Evolutionary conservation across 148 eudicot genomes (phyloP).

Genomic region (Salicornia ramosissima): DNA sequence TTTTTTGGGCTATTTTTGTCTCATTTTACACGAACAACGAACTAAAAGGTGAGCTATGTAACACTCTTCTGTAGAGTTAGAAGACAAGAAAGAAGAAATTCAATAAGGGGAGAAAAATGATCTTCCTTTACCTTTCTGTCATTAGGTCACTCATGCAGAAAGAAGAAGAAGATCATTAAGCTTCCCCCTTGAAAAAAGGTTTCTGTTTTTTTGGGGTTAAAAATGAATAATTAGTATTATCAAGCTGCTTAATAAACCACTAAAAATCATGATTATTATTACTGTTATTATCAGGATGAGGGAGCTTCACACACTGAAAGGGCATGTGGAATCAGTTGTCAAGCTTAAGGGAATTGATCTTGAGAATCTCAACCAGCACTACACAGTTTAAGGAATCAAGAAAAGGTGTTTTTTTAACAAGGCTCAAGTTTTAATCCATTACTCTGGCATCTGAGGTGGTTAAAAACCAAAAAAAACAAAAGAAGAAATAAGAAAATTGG

Average conservation of each 20-base stretch:
- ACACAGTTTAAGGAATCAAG: slow-evolving; percentile 37
- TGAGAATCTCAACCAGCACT: slow-evolving; percentile 52
- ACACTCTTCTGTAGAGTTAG: no score
- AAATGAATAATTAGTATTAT: not conserved
- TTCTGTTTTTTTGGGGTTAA: not conserved
- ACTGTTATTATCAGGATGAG: slow-evolving; percentile 42
- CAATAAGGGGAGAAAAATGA: slow-evolving; percentile 22
- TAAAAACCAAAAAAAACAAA: slow-evolving; percentile 1
- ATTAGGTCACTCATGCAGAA: slow-evolving; percentile 30
- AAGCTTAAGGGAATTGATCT: slow-evolving; percentile 78
- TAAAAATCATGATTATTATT: not conserved
- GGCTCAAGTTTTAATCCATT: slow-evolving; percentile 6
- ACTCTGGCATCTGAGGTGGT: slow-evolving; percentile 18
- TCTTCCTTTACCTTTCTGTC: slow-evolving; percentile 20
- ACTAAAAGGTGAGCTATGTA: no score
- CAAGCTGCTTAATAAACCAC: not conserved
- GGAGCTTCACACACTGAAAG: slow-evolving; percentile 71
- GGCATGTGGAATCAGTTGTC: slow-evolving; percentile 76
- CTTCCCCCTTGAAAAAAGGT: slow-evolving; percentile 22
- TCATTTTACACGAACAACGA: no score
- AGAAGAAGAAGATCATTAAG: slow-evolving; percentile 21
- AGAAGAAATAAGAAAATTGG: slow-evolving; percentile 22
- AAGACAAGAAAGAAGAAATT: no score
- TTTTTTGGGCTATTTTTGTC: no score
- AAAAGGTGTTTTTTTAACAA: not conserved